Base-by-base conservation (phyloP, 768 basidiomycete genomes). In the Candolleomyces efflorescens region DNA sequence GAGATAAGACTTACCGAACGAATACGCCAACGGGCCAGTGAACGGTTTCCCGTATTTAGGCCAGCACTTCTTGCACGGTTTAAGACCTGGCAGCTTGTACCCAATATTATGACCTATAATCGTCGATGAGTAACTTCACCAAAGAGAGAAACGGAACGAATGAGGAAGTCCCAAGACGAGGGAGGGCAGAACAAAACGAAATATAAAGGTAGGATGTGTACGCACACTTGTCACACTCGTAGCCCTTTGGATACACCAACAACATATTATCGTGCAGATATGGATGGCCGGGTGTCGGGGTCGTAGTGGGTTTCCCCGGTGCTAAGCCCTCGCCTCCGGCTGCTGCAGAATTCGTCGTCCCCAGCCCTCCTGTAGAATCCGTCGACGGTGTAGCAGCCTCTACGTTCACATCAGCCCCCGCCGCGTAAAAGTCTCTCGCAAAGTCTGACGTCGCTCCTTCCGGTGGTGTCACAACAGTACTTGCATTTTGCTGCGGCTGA, bases 11-110 rank as follows among this genome's bases (percentile, higher is more conserved):
- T 5, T 32, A 11, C 41, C 61, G 55, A 53, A 81, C 11, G 77
- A 78, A 63, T 84, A 85, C 0, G 77, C 73, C 15, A 91, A 70
- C 4, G 87, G 80, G 2, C 87, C 87, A 0, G 74, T 65, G 68
- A 84, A 92, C 0, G 79, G 74, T 61, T 80, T 83, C 0, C 78
- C 77, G 69, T 86, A 86, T 62, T 84, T 85, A 5, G 78, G 72
- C 91, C 90, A 93, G 72, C 92, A 93, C 56, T 80, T 81, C 58
- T 77, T 75, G 65, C 91, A 92, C 5, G 90, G 87, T 56, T 83
- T 74, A 1, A 75, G 66, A 0, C 88, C 87, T 67, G 92, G 88
- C 38, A 73, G 74, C 68, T 89, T 90, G 71, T 85, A 92, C 2
- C 91, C 90, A 0, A 80, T 82, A 67, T 93, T 92, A 39, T 75